These are phyloP conservation scores for Hylodesmum podocarpum DNA, from an alignment of 306 rosid genomes.

Conservation along the genomic window DNA sequence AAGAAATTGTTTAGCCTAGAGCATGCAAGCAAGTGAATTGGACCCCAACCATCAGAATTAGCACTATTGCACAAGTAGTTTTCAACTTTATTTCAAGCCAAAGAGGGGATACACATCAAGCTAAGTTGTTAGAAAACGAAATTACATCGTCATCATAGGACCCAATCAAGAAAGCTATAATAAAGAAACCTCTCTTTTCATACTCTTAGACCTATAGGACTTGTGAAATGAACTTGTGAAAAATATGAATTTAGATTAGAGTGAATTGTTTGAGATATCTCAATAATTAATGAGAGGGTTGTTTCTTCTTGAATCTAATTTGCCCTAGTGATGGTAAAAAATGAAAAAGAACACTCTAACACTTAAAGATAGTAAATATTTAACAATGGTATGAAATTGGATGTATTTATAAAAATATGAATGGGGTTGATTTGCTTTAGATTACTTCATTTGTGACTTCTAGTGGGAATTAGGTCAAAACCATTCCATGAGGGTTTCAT, in stretches of 20 bases:
- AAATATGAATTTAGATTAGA: background rate
- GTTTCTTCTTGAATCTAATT: too few relatives aligned
- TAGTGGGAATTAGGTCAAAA: too few relatives aligned
- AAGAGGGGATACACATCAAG: background rate
- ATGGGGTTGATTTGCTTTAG: too few relatives aligned
- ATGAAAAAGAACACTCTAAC: too few relatives aligned
- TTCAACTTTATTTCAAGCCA: background rate
- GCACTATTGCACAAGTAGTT: background rate
- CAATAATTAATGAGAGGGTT: background rate
- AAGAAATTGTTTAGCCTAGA: background rate
- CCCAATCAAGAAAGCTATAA: background rate
- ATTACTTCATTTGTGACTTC: too few relatives aligned
- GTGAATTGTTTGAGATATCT: background rate
- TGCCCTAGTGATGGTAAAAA: too few relatives aligned
- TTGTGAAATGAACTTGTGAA: background rate
- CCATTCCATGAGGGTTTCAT: too few relatives aligned
- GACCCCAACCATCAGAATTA: background rate
- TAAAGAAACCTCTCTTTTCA: background rate
- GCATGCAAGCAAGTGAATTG: background rate
- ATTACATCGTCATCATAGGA: background rate
- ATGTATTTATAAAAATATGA: too few relatives aligned
- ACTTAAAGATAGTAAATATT: too few relatives aligned
- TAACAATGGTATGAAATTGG: too few relatives aligned
- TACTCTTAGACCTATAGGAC: background rate
- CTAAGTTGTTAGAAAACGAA: background rate